Percentiles rank a stretch among this genome's conserved stretches.
These are phyloP conservation scores for Drechslerella stenobrocha DNA, from an alignment of 2,329 filamentous ascomycete species.

Conservation along the genomic window DNA sequence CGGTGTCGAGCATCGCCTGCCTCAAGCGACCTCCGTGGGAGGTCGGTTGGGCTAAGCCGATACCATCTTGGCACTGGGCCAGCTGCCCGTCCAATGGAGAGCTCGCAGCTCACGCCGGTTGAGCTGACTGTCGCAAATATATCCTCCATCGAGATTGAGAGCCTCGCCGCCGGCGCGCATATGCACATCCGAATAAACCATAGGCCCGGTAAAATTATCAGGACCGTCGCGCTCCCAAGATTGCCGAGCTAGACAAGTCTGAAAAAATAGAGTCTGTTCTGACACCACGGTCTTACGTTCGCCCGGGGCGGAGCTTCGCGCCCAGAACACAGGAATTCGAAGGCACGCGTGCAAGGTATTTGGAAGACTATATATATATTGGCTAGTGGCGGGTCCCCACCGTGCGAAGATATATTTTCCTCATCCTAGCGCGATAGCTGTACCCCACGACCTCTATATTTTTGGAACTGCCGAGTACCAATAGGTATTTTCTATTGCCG, in stretches of 20 bases:
- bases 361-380: constrained; percentile 48
- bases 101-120: constrained; percentile 20
- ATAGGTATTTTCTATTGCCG: background rate
- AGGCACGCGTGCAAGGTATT: constrained; percentile 27
- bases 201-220: constrained; percentile 17
- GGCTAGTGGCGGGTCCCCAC: constrained; percentile 24
- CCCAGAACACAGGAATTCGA: background rate
- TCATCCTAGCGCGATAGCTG: background rate
- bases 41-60: constrained; percentile 17
- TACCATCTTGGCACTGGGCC: constrained; percentile 9
- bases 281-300: constrained; percentile 12
- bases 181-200: no score
- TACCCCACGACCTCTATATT: background rate
- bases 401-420: constrained; percentile 24
- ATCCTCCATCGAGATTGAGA: constrained; percentile 10
- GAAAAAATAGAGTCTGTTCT: constrained; percentile 10
- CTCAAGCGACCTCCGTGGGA: background rate
- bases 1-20: no score
- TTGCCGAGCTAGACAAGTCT: constrained; percentile 18
- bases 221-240: constrained; percentile 8
- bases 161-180: constrained; percentile 15
- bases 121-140: constrained; percentile 22
- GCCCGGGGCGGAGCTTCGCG: background rate
- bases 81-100: constrained; percentile 2
- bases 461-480: constrained; percentile 21